Conservation (phyloP, 2,329 filamentous ascomycete genomes). For the Teratosphaeria viscida region DNA sequence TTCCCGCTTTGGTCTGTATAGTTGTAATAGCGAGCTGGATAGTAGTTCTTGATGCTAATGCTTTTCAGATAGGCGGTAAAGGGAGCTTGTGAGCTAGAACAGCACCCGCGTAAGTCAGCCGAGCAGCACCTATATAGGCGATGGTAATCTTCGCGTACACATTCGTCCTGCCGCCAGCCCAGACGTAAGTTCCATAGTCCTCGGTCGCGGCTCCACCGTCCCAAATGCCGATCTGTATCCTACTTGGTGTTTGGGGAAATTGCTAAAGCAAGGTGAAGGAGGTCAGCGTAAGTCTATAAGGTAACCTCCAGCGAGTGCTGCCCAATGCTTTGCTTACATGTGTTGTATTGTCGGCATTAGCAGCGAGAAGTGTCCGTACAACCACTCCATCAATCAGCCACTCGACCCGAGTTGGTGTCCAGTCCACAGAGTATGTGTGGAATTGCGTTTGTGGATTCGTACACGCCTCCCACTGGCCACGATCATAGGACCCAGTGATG, state of each 20-base stretch:
- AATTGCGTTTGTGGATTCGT: conserved; percentile 38
- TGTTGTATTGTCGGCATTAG: conserved; percentile 3
- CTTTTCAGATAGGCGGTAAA: conserved; percentile 43
- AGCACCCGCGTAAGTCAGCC: neutral
- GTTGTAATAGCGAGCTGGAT: conserved; percentile 38
- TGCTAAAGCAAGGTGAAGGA: neutral
- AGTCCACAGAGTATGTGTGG: conserved; percentile 59
- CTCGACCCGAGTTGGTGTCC: conserved; percentile 54
- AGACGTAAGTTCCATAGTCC: conserved; percentile 49
- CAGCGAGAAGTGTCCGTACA: conserved; percentile 33
- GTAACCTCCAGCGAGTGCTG: no score
- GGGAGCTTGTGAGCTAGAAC: conserved; percentile 18
- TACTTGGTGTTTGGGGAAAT: conserved; percentile 64
- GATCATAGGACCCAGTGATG: conserved; percentile 42
- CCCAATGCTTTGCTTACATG: neutral
- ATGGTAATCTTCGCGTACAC: neutral
- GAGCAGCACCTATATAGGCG: neutral
- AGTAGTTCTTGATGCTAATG: conserved; percentile 43
- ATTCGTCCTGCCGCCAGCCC: conserved; percentile 53
- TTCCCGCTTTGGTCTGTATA: conserved; percentile 40
- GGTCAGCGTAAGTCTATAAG: no score
- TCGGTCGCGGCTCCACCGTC: conserved; percentile 38
- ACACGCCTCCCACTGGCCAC: conserved; percentile 31
- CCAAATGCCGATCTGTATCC: conserved; percentile 63
- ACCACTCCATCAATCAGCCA: conserved; percentile 50